Percentiles rank a stretch among this genome's conserved stretches.
Conservation (phyloP, 495 filamentous ascomycete genomes). For the Aspergillus wentii region DNA sequence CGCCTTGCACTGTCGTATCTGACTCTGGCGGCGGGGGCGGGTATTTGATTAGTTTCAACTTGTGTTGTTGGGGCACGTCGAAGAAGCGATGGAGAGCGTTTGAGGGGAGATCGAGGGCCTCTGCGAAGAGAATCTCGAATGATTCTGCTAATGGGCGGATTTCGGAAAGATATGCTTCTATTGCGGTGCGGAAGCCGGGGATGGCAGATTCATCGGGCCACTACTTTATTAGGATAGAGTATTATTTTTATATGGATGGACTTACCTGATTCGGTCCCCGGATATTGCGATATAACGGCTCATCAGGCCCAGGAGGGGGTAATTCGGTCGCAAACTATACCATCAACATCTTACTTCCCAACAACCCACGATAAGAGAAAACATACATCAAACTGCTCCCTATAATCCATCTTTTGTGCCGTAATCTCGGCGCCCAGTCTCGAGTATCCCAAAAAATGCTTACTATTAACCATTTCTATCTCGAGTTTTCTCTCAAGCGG, state of each 20-base stretch:
- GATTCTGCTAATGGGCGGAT: constrained; percentile 66
- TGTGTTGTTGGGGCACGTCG: constrained; percentile 74
- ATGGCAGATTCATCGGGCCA: constrained; percentile 71
- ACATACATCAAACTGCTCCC: constrained; percentile 90
- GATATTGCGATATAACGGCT: constrained; percentile 75
- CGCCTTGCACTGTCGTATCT: constrained; percentile 50
- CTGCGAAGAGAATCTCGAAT: constrained; percentile 83
- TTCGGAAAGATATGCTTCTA: constrained; percentile 67
- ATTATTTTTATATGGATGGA: background rate
- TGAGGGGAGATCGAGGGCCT: constrained; percentile 71
- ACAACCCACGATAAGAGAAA: constrained; percentile 14
- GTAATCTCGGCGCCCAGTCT: constrained; percentile 46
- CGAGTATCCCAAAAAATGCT: constrained; percentile 53
- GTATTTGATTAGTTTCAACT: constrained; percentile 87
- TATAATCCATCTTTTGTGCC: constrained; percentile 34
- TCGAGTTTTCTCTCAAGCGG: constrained; percentile 75
- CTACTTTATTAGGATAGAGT: constrained; percentile 25
- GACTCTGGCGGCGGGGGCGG: constrained; percentile 54
- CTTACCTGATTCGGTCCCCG: constrained; percentile 65
- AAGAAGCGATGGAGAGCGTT: constrained; percentile 79
- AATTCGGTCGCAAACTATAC: constrained; percentile 55
- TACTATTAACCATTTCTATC: constrained; percentile 87
- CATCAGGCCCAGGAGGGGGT: constrained; percentile 52
- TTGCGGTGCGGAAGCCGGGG: constrained; percentile 65
- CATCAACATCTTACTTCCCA: background rate